Evolutionary conservation across 768 basidiomycete species (phyloP), one percentile per base, ranked within the genome.

Genomic region (Scleroderma citrinum): DNA sequence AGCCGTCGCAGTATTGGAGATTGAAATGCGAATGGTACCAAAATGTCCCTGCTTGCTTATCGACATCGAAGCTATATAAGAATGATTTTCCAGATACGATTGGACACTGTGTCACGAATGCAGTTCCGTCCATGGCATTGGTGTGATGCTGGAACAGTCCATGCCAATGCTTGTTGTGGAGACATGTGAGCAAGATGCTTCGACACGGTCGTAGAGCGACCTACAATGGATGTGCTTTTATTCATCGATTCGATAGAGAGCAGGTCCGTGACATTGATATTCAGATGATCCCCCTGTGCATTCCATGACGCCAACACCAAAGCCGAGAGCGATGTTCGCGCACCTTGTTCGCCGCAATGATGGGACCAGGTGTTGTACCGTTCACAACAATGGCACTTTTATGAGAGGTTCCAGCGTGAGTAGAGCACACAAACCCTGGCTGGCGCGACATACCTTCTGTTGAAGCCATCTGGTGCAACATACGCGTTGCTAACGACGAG

Each of bases 1-100:
- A 65, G 0, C 78, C 79, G 47, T 81, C 79, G 44, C 80, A 81
- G 47, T 78, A 80, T 53, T 80, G 78, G 1, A 70, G 69, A 6
- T 67, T 69, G 64, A 68, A 60, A 48, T 77, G 76, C 14, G 72
- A 74, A 52, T 59, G 73, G 56, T 71, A 76, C 76, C 77, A 79
- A 51, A 70, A 80, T 35, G 70, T 73, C 42, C 63, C 64, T 20
- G 66, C 43, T 49, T 70, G 69, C 44, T 50, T 47, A 12, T 46
- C 42, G 16, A 57, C 52, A 7, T 43, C 36, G 53, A 70, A 72
- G 21, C 70, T 61, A 46, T 78, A 74, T 45, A 62, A 53, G 60
- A 68, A 72, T 0, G 71, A 70, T 30, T 69, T 31, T 3, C 67
- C 69, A 0, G 76, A 54, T 6, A 59, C 51, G 29, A 73, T 74